A percentile compares a stretch with the other conserved stretches of the same genome.
These are phyloP conservation scores for Juncus effusus DNA, from an alignment of 176 grass and related monocot genomes.

Conservation along the genomic window DNA sequence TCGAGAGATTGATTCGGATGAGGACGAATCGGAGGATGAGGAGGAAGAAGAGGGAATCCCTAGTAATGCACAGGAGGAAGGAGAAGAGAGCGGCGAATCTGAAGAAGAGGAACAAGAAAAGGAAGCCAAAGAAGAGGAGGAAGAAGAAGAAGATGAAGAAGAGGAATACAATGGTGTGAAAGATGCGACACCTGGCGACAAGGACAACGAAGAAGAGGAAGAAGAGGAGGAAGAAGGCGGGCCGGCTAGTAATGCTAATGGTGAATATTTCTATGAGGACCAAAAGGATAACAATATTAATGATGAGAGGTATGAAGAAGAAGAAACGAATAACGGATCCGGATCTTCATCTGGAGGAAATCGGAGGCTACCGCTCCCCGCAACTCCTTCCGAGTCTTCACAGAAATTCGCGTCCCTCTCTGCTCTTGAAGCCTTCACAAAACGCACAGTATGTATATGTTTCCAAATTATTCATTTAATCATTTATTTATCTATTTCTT, in stretches of 20 bases:
- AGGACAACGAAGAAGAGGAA: constrained; percentile 29
- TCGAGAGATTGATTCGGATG: constrained; percentile 79
- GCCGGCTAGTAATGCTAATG: constrained; percentile 34
- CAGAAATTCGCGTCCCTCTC: constrained; percentile 84
- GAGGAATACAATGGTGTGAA: constrained; percentile 85
- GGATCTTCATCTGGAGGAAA: constrained; percentile 83
- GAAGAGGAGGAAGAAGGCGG: constrained; percentile 60
- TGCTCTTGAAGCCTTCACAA: constrained; percentile 70
- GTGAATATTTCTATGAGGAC: constrained; percentile 33
- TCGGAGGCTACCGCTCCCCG: constrained; percentile 57
- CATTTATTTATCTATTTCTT: too few relatives aligned
- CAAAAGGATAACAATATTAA: constrained; percentile 31
- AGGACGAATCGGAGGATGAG: constrained; percentile 77
- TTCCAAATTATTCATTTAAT: constrained; percentile 1
- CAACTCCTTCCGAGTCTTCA: constrained; percentile 53
- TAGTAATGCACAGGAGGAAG: constrained; percentile 67
- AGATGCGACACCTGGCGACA: constrained; percentile 55
- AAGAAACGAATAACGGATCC: constrained; percentile 47
- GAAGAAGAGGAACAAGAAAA: constrained; percentile 34
- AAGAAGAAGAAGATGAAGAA: constrained; percentile 62
- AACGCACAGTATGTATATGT: constrained; percentile 54
- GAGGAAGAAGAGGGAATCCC: constrained; percentile 53
- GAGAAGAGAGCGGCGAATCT: constrained; percentile 74
- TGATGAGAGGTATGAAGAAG: constrained; percentile 72
- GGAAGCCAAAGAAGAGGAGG: constrained; percentile 61